Base-by-base conservation (phyloP, 352 stramenopile species). In the Peronospora farinosa region DNA sequence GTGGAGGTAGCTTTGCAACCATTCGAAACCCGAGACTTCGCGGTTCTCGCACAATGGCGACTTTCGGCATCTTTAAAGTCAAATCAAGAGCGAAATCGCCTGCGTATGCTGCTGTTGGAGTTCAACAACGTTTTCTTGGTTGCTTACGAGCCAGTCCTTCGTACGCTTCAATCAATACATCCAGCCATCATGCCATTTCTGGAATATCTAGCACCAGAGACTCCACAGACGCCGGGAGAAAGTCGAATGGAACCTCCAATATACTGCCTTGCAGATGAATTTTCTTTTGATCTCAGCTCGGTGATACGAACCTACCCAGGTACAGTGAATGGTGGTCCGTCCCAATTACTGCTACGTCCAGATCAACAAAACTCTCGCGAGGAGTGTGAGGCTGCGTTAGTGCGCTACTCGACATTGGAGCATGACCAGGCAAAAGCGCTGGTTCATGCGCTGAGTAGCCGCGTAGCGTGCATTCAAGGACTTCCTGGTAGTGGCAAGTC, bases 401-500 rank as follows among this genome's bases (percentile, higher is more conserved):
- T 76, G 23, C 28, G 25, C 0, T 51, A 66, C 10, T 64, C 70
- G 1, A 69, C 73, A 4, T 39, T 87, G 15, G 73, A 87, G 39
- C 40, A 43, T 11, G 81, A 84, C 6, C 71, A 87, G 47, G 67
- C 84, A 6, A 70, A 88, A 36, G 67, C 67, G 13, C 72, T 88
- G 47, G 73, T 86, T 15, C 61, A 77, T n/a, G 75, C 74, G 6
- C 61, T 96, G 31, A 83, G 72, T 15, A 84, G 72, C 30, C 57
- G 72, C 40, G 77, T 92, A 15, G 72, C 73, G 25, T 72, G 89
- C 11, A 87, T 93, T 40, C 84, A 96, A 70, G 86, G 86, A 7
- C 80, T 86, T 9, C 69, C 74, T 42, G 74, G 82, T 39, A 90
- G 69, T 37, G 84, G 84, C 30, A 96, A 96, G 45, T 92, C 75